These are phyloP conservation scores for Arabidopsis arenosa DNA, from an alignment of 345 rosid species.

Conservation along the genomic window DNA sequence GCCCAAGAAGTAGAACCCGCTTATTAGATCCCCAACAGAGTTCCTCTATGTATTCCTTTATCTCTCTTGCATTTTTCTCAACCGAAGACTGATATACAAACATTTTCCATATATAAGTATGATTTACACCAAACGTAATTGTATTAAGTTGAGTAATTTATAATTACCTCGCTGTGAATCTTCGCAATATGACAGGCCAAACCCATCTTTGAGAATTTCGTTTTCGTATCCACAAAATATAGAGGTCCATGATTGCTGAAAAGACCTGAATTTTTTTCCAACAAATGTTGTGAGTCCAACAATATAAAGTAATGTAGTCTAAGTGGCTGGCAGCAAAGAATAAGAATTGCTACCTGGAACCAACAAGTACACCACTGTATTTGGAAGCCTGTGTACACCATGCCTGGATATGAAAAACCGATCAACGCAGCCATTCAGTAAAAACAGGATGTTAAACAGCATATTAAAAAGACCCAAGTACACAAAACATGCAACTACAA, in stretches of 20 bases:
- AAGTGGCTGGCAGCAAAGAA: slow-evolving; percentile 17
- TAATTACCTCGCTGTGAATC: slow-evolving; percentile 93
- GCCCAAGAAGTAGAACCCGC: slow-evolving; percentile 91
- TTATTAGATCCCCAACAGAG: slow-evolving; percentile 94
- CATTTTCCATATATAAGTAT: slow-evolving; percentile 24
- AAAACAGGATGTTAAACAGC: slow-evolving; percentile 33
- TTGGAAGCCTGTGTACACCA: slow-evolving; percentile 88
- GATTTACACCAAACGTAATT: not conserved
- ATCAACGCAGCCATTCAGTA: slow-evolving; percentile 38
- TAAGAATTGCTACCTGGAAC: slow-evolving; percentile 75
- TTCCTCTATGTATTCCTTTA: slow-evolving; percentile 94
- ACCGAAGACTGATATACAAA: slow-evolving; percentile 79
- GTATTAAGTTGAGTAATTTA: slow-evolving; percentile 5
- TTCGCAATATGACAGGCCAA: slow-evolving; percentile 93
- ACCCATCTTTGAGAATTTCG: slow-evolving; percentile 88
- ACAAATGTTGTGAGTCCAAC: not conserved
- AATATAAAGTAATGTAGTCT: slow-evolving; percentile 1
- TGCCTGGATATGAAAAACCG: slow-evolving; percentile 66
- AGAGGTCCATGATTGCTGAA: slow-evolving; percentile 98
- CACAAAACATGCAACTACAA: slow-evolving; percentile 35
- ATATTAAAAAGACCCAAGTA: slow-evolving; percentile 5
- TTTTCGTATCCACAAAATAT: slow-evolving; percentile 87
- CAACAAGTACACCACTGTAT: slow-evolving; percentile 80
- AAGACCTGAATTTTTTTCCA: slow-evolving; percentile 64
- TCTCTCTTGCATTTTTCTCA: slow-evolving; percentile 94